Conservation (phyloP, 192 early-diverging fungal species). For the Powellomyces hirtus region DNA sequence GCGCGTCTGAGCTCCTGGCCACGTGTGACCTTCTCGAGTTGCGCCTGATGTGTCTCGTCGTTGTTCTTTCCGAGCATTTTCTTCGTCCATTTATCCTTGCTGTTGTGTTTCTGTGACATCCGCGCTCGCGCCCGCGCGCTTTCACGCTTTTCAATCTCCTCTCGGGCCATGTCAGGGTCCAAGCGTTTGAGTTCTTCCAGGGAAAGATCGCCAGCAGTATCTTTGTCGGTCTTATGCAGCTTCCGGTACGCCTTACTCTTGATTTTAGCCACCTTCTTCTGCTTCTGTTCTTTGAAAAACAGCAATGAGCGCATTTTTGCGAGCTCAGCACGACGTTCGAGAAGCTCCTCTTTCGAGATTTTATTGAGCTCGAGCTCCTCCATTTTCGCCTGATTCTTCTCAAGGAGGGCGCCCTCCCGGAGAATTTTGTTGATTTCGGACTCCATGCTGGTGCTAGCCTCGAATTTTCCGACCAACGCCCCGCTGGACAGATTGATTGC, state of each 20-base stretch:
- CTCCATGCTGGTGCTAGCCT: constrained; percentile 71
- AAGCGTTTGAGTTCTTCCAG: constrained; percentile 49
- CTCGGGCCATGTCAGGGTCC: constrained; percentile 67
- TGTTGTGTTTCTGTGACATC: constrained; percentile 91
- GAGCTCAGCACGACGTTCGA: constrained; percentile 69
- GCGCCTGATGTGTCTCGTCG: constrained; percentile 65
- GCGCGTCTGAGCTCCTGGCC: constrained; percentile 77
- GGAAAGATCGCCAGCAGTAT: constrained; percentile 28
- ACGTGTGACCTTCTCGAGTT: constrained; percentile 79
- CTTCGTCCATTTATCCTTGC: constrained; percentile 95
- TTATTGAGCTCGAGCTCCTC: constrained; percentile 87
- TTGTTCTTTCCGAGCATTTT: constrained; percentile 55
- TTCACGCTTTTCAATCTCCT: constrained; percentile 70
- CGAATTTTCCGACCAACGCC: constrained; percentile 62
- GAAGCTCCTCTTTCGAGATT: constrained; percentile 74
- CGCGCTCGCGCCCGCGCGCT: constrained; percentile 84
- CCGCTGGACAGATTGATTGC: constrained; percentile 45
- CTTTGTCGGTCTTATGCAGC: constrained; percentile 79
- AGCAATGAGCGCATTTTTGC: constrained; percentile 89
- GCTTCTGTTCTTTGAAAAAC: constrained; percentile 90
- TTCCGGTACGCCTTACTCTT: constrained; percentile 95
- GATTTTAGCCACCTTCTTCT: constrained; percentile 92
- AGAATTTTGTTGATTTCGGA: constrained; percentile 71
- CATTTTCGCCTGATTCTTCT: constrained; percentile 73
- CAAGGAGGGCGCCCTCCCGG: constrained; percentile 68